Conservation (phyloP, 805 yeast species). For the Cephaloascus albidus region DNA sequence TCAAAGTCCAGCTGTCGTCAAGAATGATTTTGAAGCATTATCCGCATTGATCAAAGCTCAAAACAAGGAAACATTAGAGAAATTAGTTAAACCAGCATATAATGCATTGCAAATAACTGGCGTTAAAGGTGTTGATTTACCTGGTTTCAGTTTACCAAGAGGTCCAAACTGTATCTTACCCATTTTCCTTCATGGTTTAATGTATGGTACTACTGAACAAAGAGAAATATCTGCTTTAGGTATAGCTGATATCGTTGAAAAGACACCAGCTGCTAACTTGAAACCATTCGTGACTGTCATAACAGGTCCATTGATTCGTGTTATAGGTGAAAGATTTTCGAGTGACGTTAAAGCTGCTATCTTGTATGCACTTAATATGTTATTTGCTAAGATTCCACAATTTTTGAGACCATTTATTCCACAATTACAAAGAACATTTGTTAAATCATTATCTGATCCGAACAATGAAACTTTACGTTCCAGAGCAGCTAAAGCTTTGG, state of each 20-base stretch:
- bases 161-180: slow-evolving; percentile 89
- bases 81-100: slow-evolving; percentile 70
- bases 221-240: slow-evolving; percentile 84
- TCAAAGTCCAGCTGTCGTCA: slow-evolving; percentile 49
- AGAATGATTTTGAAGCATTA: slow-evolving; percentile 57
- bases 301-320: slow-evolving; percentile 97
- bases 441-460: slow-evolving; percentile 78
- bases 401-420: slow-evolving; percentile 94
- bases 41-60: slow-evolving; percentile 59
- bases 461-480: slow-evolving; percentile 62
- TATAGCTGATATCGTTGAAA: slow-evolving; percentile 76
- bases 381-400: slow-evolving; percentile 79
- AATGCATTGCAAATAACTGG: slow-evolving; percentile 64
- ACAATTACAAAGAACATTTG: slow-evolving; percentile 94
- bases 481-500: slow-evolving; percentile 85
- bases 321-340: slow-evolving; percentile 89
- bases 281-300: slow-evolving; percentile 86
- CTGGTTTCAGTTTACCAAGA: slow-evolving; percentile 67
- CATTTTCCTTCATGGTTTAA: slow-evolving; percentile 85
- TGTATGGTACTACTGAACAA: slow-evolving; percentile 83
- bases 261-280: slow-evolving; percentile 75
- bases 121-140: slow-evolving; percentile 50
- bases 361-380: slow-evolving; percentile 67
- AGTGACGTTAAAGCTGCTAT: slow-evolving; percentile 95
- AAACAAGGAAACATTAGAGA: slow-evolving; percentile 69